Base-by-base conservation (phyloP, 768 basidiomycete species). In the Termitomyces sp. region DNA sequence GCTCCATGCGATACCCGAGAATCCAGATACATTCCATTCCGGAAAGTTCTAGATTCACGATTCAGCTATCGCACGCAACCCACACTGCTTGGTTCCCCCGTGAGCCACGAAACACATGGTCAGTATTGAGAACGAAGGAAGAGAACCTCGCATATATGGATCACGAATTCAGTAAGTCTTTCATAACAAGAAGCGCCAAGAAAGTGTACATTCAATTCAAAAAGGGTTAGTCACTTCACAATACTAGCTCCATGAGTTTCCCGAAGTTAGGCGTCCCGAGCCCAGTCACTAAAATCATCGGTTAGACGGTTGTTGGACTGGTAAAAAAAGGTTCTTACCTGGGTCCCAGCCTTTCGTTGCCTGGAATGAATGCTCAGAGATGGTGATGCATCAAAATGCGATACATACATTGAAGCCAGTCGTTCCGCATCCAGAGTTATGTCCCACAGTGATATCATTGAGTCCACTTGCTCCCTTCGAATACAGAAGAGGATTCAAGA, bases 401-500 rank as follows among this genome's bases (percentile, higher is more conserved):
- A 46, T 29, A 76, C 83, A 70, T 59, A 86, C 84, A 61, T 88
- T 86, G 68, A 88, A 89, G 4, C 88, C 88, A 25, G 70, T 66
- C 1, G 87, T 89, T 5, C 86, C 86, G 67, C 88, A 89, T 15
- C 80, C 81, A 60, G 77, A 73, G 65, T 86, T 85, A 54, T 80
- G 80, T 0, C 88, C 88, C 9, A 67, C 57, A 0, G 82, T 83
- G 65, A 89, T 81, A 64, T 89, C 88, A 59, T 85, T 87, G 58
- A 88, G 74, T 0, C 74, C 80, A 8, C 54, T 46, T 6, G 67
- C 56, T 5, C 76, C 76, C 17, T 64, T 68, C n/a, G 70, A 69
- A 67, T 89, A 89, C 2, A 89, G 58, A 51, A 86, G 74, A 2
- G 86, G 87, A 69, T 89, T 89, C 62, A 90, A 73, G 72, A 88